Evolutionary conservation across 441 rosid species (phyloP), one percentile per base, ranked within the genome.

Genomic region (Jatropha multifida): DNA sequence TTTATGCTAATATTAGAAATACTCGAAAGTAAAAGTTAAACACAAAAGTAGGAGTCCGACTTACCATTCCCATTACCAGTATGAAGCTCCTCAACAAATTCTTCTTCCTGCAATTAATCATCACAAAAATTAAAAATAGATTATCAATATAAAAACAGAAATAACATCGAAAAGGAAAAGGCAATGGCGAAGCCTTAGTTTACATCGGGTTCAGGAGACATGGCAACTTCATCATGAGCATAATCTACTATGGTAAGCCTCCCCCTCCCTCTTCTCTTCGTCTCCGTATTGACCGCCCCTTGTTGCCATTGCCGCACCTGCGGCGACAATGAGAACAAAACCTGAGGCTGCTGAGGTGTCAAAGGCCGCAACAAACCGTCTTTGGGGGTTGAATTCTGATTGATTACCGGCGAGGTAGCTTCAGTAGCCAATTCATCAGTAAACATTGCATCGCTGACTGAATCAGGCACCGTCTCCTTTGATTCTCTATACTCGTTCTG

Each of bases 171-270:
- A 23, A 20, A 2, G 4, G 38, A 32, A 75, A 52, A n/a, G 0
- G 23, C 13, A 56, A 12, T 15, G 20, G 26, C 6, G 26, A 41
- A 11, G 15, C 27, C 44, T 3, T 8, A 40, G 60, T 9, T 46
- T 78, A 86, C 94, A 87, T 91, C 93, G 14, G 83, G 86, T 62
- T 88, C 93, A 59, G 92, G 93, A 73, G 96, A 91, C 90, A 91
- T 76, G 41, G 86, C 90, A 67, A 83, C 76, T 75, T 91, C 93
- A 65, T 89, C 96, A 14, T 88, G 93, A n/a, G 82, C 96, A 54
- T 91, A 91, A 72, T 91, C 93, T 51, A 91, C 96, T 41, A 91
- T 89, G 3, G 86, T 73, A 52, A 87, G 74, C 78, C 85, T 85
- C 69, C 85, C 88, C 41, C 80, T 68, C 48, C 82, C 46, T 15